These are phyloP conservation scores for Populus pruinosa DNA, from an alignment of 345 rosid genomes.

Conservation along the genomic window DNA sequence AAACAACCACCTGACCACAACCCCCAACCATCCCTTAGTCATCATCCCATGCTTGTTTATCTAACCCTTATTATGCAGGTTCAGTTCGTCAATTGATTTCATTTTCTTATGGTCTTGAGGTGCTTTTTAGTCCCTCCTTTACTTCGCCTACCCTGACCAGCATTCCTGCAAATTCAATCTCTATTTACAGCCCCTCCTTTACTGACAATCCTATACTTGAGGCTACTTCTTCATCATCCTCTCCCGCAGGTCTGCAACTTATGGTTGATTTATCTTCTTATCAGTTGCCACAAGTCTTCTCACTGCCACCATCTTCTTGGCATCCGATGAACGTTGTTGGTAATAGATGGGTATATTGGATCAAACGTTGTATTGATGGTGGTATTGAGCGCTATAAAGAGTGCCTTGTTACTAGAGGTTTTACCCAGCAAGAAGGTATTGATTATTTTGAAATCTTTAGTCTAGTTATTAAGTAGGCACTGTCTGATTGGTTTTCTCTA, in stretches of 20 bases:
- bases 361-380: too few species aligned
- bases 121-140: too few species aligned
- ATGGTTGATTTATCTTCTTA: not conserved
- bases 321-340: not conserved
- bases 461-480: too few species aligned
- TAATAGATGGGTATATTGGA: not conserved
- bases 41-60: not conserved
- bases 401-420: too few species aligned
- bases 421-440: too few species aligned
- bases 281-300: rapidly evolving
- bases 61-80: not conserved
- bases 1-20: rapidly evolving
- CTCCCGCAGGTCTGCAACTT: rapidly evolving
- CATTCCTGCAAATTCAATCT: too few species aligned
- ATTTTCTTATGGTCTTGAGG: too few species aligned
- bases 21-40: rapidly evolving
- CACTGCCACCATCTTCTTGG: rapidly evolving
- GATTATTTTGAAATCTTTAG: too few species aligned
- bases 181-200: rapidly evolving
- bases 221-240: not conserved
- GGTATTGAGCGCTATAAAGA: too few species aligned
- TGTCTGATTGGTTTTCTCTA: too few species aligned
- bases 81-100: rapidly evolving
- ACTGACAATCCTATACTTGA: rapidly evolving
- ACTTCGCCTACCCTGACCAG: too few species aligned